These are phyloP conservation scores for Colletotrichum agaves DNA, from an alignment of 2,329 filamentous ascomycete genomes.

Conservation along the genomic window DNA sequence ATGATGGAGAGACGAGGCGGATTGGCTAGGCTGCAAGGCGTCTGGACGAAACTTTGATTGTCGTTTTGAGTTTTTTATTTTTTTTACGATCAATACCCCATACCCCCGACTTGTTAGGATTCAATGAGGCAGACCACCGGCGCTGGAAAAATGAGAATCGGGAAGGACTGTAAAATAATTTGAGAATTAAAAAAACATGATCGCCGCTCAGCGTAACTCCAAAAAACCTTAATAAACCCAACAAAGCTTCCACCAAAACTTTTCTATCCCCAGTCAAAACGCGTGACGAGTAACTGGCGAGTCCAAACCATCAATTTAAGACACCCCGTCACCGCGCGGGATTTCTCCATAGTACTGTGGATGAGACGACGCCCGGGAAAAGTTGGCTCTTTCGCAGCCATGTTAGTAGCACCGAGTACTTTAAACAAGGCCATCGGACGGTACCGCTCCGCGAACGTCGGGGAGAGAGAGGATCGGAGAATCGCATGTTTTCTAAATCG, in stretches of 20 bases:
- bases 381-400: not conserved
- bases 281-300: not conserved
- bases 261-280: not conserved
- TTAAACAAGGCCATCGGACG: too few relatives aligned
- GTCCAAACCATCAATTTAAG: not conserved
- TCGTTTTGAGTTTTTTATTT: not conserved
- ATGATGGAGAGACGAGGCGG: not conserved
- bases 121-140: not conserved
- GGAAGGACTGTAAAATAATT: not conserved
- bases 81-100: slow-evolving; percentile 11
- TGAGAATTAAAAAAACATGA: too few relatives aligned
- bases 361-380: not conserved
- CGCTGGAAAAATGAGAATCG: slow-evolving; percentile 10
- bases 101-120: slow-evolving; percentile 12
- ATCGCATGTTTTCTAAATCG: slow-evolving; percentile 1
- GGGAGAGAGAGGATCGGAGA: not conserved
- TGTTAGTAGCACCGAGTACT: too few relatives aligned
- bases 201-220: not conserved
- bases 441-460: not conserved
- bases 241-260: not conserved
- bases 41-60: not conserved
- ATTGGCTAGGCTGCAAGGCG: not conserved
- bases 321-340: too few relatives aligned
- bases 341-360: not conserved
- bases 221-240: not conserved